These are phyloP conservation scores for Lonicera japonica DNA, from an alignment of 129 eudicot genomes.

Conservation along the genomic window DNA sequence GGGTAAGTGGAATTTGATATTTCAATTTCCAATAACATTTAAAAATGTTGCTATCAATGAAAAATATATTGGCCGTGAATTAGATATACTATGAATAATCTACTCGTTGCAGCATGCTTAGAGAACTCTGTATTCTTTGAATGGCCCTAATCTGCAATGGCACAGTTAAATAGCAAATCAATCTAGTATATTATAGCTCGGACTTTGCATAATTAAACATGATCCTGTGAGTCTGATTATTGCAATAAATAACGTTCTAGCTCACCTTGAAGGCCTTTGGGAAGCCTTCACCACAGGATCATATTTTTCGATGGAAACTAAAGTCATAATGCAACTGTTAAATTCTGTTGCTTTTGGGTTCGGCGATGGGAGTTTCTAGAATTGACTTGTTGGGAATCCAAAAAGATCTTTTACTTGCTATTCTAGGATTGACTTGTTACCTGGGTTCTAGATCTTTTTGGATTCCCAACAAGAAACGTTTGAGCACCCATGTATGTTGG, in stretches of 20 bases:
- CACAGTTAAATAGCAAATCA: not conserved
- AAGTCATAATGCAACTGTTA: no score
- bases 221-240: no score
- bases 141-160: not conserved
- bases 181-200: not conserved
- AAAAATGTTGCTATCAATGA: not conserved
- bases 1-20: slow-evolving; percentile 43
- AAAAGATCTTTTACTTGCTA: not conserved
- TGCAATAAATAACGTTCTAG: not conserved
- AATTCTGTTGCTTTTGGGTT: no score
- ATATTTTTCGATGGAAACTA: no score
- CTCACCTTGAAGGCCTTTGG: not conserved
- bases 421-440: not conserved
- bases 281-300: no score
- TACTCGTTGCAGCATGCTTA: no score
- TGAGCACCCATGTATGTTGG: no score
- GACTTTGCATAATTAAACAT: no score
- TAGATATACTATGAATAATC: not conserved
- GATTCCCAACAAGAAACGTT: no score
- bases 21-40: not conserved
- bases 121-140: not conserved
- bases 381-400: no score
- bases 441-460: not conserved
- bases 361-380: no score
- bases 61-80: not conserved